Conservation (phyloP, 352 stramenopile genomes). For the Globisporangium spiculum region DNA sequence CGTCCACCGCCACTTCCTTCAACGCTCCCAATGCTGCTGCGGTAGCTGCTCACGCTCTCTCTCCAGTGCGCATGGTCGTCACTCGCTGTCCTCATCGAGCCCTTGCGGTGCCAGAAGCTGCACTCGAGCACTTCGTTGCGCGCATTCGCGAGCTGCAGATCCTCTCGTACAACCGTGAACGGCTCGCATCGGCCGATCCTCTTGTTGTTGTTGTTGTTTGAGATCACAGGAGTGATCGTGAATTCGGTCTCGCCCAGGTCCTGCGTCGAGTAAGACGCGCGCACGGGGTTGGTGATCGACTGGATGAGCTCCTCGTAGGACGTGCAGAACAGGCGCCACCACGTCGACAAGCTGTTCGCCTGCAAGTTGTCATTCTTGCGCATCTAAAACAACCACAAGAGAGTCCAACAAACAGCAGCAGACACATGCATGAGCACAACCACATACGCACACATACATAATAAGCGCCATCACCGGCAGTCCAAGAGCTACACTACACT, state of each 20-base stretch:
- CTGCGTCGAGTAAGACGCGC: conserved; percentile 49
- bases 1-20: background rate
- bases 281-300: conserved; percentile 60
- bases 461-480: background rate
- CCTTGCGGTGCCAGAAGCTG: conserved; percentile 59
- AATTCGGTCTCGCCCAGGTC: conserved; percentile 46
- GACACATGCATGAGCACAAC: conserved; percentile 10
- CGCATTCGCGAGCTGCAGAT: conserved; percentile 54
- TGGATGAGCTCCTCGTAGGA: conserved; percentile 77
- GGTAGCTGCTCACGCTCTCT: conserved; percentile 26
- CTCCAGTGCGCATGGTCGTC: background rate
- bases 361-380: conserved; percentile 46
- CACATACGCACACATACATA: background rate
- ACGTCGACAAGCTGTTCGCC: conserved; percentile 46
- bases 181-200: background rate
- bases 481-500: background rate
- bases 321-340: conserved; percentile 70
- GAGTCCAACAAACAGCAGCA: background rate
- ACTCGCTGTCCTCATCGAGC: background rate
- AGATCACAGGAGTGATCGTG: conserved; percentile 10
- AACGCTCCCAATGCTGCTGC: conserved; percentile 19
- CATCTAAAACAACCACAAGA: conserved; percentile 30
- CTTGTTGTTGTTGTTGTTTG: background rate
- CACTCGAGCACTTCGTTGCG: conserved; percentile 57
- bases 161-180: conserved; percentile 38